Base-by-base conservation (phyloP, 805 yeast species). In the Allodekkera sacchari region DNA sequence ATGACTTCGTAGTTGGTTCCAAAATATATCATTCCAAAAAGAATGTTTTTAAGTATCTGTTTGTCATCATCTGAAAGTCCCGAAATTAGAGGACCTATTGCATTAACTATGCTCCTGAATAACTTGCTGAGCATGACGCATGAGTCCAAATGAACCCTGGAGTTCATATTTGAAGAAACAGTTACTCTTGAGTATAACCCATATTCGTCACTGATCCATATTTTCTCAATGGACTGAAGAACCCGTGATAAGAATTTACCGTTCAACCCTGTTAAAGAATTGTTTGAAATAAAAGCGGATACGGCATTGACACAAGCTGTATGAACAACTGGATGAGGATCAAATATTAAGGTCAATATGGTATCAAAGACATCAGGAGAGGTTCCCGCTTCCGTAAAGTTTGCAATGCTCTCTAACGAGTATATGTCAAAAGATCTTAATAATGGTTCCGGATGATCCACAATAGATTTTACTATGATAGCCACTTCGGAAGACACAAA, bases 321-420 rank as follows among this genome's bases (percentile, higher is more conserved):
- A 49, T 83, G 88, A 12, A 92, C 87, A 1, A 73, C 59, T 0
- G 96, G 95, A 49, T 88, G 89, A 0, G 95, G 88, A 53, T 89
- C 97, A 14, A 59, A 59, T 4, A 77, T 52, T 18, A 89, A 61
- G 11, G 82, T 76, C 23, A 67, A 53, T 3, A 77, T 47, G 4
- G 84, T 74, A 22, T 74, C 75, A 35, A 68, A 61, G 4, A 79
- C 68, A 4, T 69, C 48, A 20, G 64, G 62, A 4, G 68, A 52
- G 7, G 75, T 48, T 16, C 40, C 32, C 16, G 49, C 32, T 22
- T 38, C 39, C 7, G 56, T 43, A 34, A 40, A 46, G 27, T 48
- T 42, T 1, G 50, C 45, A 21, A 56, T 43, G 16, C 43, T 41
- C 2, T 57, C 40, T 19, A 81, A 45, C 1, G 74, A 53, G 22